phyloP scores from a whole-genome alignment of 2,329 filamentous ascomycete species.

The Fusarium nisikadoi region DNA sequence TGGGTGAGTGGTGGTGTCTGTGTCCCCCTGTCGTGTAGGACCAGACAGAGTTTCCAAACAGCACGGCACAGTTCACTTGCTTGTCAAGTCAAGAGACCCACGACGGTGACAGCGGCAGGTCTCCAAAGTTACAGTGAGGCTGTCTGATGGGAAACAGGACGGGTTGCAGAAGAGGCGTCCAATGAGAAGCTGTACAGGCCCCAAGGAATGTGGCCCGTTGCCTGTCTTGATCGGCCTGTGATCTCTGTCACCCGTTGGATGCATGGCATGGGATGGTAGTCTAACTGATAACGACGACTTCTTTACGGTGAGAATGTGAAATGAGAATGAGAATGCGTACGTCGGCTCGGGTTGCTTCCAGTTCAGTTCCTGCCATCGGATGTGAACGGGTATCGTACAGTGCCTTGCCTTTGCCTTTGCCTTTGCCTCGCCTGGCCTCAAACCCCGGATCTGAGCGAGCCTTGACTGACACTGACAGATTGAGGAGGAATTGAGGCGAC shows the following conservation, averaged over 20 bases:
- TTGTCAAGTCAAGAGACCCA: conserved; percentile 31
- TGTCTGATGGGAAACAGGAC: conserved; percentile 37
- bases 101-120: conserved; percentile 14
- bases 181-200: conserved; percentile 25
- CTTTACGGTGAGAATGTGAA: conserved; percentile 19
- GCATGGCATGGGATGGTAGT: conserved; percentile 16
- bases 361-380: conserved; percentile 21
- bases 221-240: conserved; percentile 18
- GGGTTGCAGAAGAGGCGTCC: conserved; percentile 37
- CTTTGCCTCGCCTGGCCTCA: not conserved
- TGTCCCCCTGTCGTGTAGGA: conserved; percentile 13
- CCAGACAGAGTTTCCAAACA: not conserved
- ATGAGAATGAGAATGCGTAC: conserved; percentile 4
- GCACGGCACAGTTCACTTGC: conserved; percentile 8
- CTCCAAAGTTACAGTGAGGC: conserved; percentile 39
- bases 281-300: conserved; percentile 14
- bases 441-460: conserved; percentile 5
- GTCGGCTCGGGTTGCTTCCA: not conserved
- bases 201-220: conserved; percentile 37
- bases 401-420: conserved; percentile 5
- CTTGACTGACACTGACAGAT: not conserved
- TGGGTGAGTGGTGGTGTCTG: conserved; percentile 31
- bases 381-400: conserved; percentile 24
- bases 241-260: conserved; percentile 39
- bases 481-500: conserved; percentile 2